Evolutionary conservation across 352 stramenopile genomes (phyloP), one percentile per base, ranked within the genome.

Genomic region (Poterioochromonas sp.): DNA sequence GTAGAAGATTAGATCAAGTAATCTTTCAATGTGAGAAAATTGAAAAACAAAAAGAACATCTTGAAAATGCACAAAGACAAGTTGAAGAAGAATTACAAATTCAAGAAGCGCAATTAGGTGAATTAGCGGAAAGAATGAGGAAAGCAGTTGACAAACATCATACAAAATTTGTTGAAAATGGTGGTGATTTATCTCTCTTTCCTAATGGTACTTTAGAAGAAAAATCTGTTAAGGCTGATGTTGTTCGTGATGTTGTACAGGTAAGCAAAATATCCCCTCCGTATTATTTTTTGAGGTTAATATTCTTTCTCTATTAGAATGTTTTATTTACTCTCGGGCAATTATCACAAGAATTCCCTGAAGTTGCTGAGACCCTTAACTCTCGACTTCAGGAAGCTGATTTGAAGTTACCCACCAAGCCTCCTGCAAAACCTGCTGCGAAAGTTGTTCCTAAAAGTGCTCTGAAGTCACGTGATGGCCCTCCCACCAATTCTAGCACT

Each of bases 261-360:
- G 34, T 77, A 82, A 79, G 76, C 60, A 79, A 47, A 74, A 69
- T n/a, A 64, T 73, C 34, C 26, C n/a, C 54, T 54, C 77, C 68
- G 39, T 88, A 1, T 71, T 8, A 49, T 51, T n/a, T 15, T 51
- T 0, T 51, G 51, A 71, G 12, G 26, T 8, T 62, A 32, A 62
- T 32, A 62, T 8, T 62, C 2, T 47, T 15, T 71, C 12, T 47
- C 2, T 34, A 29, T 29, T 29, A 71, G 44, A 78, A 78, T 79
- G 86, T 97, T 63, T 84, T 96, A 8, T 93, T 94, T 84, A 94
- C 92, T 40, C 83, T 97, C 3, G 87, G 90, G 5, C 91, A 97
- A 79, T 88, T 97, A 44, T 88, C 88, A 29, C 89, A 93, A 70
- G 91, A 97, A 84, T 97, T 96, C 80, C 90, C 92, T 1, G 92